Evolutionary conservation across 306 rosid genomes (phyloP), one percentile per base, ranked within the genome.

Genomic region (Vigna reflexopilosa): DNA sequence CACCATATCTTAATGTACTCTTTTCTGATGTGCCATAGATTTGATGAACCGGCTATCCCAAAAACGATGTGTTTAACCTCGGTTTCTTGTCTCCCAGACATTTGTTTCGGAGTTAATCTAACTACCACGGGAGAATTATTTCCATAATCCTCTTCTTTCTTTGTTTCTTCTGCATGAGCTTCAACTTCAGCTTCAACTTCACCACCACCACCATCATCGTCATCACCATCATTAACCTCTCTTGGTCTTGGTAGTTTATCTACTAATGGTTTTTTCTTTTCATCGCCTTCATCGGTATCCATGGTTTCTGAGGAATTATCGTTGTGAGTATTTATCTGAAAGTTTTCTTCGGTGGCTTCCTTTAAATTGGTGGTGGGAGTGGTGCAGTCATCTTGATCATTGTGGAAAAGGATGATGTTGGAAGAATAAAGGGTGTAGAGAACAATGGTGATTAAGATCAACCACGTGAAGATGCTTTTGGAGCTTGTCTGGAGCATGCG

Each of bases 1-100:
- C 98, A 90, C 98, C 98, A 92, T 36, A 77, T 70, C 77, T 91
- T 95, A 15, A 95, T 95, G 81, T 91, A 91, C 45, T 95, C 97
- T 75, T 92, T 92, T 75, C 98, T 83, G 20, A 69, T 65, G 11
- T 80, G 74, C 97, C 98, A 91, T 63, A 95, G 36, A 54, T 67
- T 87, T 2, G 99, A 87, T 10, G 98, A 95, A 9, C 89, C 97
- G 0, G 98, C 99, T 17, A 95, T 95, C 14, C 94, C 96, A 62
- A 95, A 95, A 61, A 91, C 93, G 7, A 93, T 70, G 86, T 93
- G 97, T 42, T 91, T 90, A 5, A 93, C 76, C 50, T 81, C 76
- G 0, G 97, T 92, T 38, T 87, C 88, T 9, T 49, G 45, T 47
- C 85, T 76, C 1, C 22, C 34, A 6, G 84, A 49, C 71, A 79